These are phyloP conservation scores for Isatis tinctoria DNA, from an alignment of 345 rosid species.

Conservation along the genomic window DNA sequence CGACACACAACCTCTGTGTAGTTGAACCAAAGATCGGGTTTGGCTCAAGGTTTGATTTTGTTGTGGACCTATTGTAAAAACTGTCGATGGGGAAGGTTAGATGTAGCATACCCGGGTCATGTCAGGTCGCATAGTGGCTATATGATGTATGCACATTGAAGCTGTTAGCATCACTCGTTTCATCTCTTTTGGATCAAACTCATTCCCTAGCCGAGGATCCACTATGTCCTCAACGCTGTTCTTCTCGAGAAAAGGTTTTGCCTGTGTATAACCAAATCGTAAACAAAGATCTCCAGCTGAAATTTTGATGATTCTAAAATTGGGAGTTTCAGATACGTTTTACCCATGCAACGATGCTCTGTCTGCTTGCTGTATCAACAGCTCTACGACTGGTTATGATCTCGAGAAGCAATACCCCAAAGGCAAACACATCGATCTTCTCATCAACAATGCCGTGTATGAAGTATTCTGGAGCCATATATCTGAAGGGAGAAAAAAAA, in stretches of 20 bases:
- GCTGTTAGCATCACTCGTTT: slow-evolving; percentile 61
- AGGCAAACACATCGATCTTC: slow-evolving; percentile 87
- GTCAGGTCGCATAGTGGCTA: slow-evolving; percentile 60
- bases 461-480: slow-evolving; percentile 90
- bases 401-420: slow-evolving; percentile 83
- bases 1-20: not conserved
- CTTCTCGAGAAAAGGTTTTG: slow-evolving; percentile 66
- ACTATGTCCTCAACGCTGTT: slow-evolving; percentile 42
- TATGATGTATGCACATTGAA: slow-evolving; percentile 66
- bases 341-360: slow-evolving; percentile 91
- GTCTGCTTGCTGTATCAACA: slow-evolving; percentile 57
- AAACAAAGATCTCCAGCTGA: not conserved
- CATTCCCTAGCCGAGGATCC: slow-evolving; percentile 58
- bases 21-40: not conserved
- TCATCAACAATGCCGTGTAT: slow-evolving; percentile 85
- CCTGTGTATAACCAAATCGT: slow-evolving; percentile 35
- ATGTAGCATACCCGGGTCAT: slow-evolving; percentile 51
- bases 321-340: not conserved
- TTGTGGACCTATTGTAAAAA: not conserved
- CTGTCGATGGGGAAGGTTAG: not conserved
- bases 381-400: slow-evolving; percentile 87
- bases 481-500: slow-evolving; percentile 36
- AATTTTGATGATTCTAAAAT: not conserved
- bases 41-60: not conserved
- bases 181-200: slow-evolving; percentile 57